These are phyloP conservation scores for Ganoderma multipileum DNA, from an alignment of 1,284 basidiomycete genomes.

Conservation along the genomic window DNA sequence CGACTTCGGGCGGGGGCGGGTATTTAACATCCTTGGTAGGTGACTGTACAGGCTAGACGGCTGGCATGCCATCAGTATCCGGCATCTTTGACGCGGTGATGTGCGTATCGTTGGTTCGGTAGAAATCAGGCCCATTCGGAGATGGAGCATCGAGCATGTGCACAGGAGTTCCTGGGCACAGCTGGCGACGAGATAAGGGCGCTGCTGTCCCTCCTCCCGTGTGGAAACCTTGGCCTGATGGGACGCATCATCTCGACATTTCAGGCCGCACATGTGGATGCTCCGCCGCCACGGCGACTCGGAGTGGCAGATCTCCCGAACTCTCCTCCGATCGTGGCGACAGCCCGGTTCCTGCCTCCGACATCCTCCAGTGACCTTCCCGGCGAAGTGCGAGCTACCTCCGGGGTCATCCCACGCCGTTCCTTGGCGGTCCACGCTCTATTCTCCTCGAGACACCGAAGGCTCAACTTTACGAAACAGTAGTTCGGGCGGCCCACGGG, in stretches of 20 bases:
- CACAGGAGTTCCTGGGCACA: constrained; percentile 14
- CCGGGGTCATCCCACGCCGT: background rate
- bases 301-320: background rate
- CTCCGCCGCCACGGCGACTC: background rate
- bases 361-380: background rate
- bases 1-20: background rate
- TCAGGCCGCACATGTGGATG: background rate
- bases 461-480: background rate
- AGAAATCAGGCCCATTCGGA: constrained; percentile 10
- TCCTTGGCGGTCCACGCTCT: background rate
- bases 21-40: background rate
- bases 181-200: constrained; percentile 22
- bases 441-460: background rate
- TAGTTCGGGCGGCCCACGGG: background rate
- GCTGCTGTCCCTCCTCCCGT: constrained; percentile 2
- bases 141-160: constrained; percentile 21
- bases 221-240: background rate
- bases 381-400: background rate
- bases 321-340: background rate
- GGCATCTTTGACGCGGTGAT: constrained; percentile 15
- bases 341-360: background rate
- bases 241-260: background rate
- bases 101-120: constrained; percentile 10
- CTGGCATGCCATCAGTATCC: constrained; percentile 4
- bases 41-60: background rate